Conservation (phyloP, 2,329 filamentous ascomycete genomes). For the Colletotrichum sp. region DNA sequence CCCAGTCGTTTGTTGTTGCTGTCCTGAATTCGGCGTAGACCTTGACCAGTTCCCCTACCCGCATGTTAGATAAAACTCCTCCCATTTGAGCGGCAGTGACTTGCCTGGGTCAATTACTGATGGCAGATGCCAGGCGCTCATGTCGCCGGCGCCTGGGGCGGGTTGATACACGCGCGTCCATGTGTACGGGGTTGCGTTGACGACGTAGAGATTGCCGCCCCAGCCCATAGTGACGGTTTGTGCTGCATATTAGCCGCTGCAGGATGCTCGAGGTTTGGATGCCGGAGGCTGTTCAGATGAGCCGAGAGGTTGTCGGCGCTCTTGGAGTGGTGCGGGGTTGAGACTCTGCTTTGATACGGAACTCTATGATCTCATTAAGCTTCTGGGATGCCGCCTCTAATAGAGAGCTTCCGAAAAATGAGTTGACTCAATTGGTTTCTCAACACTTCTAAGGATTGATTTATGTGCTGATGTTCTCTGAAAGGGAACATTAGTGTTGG, state of each 20-base stretch:
- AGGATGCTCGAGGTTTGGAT: background rate
- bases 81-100: background rate
- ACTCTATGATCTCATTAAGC: background rate
- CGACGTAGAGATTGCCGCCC: background rate
- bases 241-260: background rate
- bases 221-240: background rate
- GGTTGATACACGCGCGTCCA: background rate
- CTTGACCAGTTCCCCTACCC: background rate
- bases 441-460: rapidly evolving
- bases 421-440: rapidly evolving
- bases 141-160: background rate
- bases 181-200: background rate
- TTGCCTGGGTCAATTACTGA: background rate
- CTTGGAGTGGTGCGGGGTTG: background rate
- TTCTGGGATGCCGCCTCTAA: background rate
- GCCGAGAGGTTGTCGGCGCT: background rate
- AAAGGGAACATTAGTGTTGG: rapidly evolving
- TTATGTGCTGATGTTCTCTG: rapidly evolving
- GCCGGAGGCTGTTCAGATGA: background rate
- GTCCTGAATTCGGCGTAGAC: background rate
- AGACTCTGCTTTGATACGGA: background rate
- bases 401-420: background rate
- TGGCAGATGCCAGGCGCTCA: background rate
- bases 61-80: background rate
- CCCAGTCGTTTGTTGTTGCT: background rate